These are phyloP conservation scores for Schizosaccharomyces octosporus DNA, from an alignment of 805 yeast species.

Conservation along the genomic window DNA sequence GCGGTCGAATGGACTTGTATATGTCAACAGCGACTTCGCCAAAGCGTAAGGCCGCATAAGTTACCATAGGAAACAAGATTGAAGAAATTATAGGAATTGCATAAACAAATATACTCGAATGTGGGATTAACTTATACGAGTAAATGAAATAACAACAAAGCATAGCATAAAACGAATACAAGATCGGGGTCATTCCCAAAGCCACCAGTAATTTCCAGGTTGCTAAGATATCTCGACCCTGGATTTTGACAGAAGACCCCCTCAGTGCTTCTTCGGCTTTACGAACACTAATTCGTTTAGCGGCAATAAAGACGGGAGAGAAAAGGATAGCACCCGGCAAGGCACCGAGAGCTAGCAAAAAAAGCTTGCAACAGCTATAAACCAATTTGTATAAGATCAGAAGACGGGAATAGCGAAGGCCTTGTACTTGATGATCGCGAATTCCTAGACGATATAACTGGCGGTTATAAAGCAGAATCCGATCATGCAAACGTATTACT, in stretches of 20 bases:
- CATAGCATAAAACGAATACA: slow-evolving; percentile 57
- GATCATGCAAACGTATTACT: slow-evolving; percentile 32
- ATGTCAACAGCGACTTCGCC: slow-evolving; percentile 90
- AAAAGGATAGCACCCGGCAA: slow-evolving; percentile 76
- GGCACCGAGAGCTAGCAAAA: slow-evolving; percentile 35
- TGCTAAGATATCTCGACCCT: slow-evolving; percentile 83
- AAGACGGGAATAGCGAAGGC: slow-evolving; percentile 25
- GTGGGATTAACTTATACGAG: slow-evolving; percentile 10
- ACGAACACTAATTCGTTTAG: slow-evolving; percentile 44
- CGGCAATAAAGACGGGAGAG: slow-evolving; percentile 63
- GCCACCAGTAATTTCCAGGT: slow-evolving; percentile 89
- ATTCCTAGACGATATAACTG: slow-evolving; percentile 37
- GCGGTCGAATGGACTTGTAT: slow-evolving; percentile 58
- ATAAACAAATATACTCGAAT: slow-evolving; percentile 16
- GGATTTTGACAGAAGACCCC: slow-evolving; percentile 66
- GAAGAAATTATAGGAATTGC: slow-evolving; percentile 28
- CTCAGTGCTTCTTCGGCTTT: slow-evolving; percentile 65
- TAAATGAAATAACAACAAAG: slow-evolving; percentile 16
- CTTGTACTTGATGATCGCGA: slow-evolving; percentile 48
- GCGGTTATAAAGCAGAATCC: slow-evolving; percentile 47
- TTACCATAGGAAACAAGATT: slow-evolving; percentile 39
- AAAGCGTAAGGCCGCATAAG: slow-evolving; percentile 71
- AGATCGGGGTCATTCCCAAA: slow-evolving; percentile 66
- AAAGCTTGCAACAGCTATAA: slow-evolving; percentile 31
- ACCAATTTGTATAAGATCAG: slow-evolving; percentile 24